Evolutionary conservation across 75 land plant species (phyloP), one percentile per base, ranked within the genome.

Genomic region (Cryptomeria japonica): DNA sequence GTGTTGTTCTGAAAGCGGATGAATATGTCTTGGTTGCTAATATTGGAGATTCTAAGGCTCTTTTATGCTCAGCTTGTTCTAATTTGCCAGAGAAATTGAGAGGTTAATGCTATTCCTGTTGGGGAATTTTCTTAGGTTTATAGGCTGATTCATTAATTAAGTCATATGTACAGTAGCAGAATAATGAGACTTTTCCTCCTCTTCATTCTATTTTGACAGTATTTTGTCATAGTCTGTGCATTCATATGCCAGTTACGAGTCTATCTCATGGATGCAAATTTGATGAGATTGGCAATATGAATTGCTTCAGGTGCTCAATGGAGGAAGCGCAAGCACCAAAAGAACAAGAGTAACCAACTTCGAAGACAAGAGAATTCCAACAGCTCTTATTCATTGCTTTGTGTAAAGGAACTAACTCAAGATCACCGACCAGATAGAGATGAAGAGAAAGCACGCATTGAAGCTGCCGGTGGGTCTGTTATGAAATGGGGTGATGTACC

Each of bases 31-130:
- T 97, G 86, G 95, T 91, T 90, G 97, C 98, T 19, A 93, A 94
- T 86, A 85, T 97, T 51, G 99, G 99, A 34, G 99, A 97, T 86
- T 96, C 99, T 53, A 95, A 95, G 85, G 99, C 98, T 25, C 84
- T 97, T 84, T 37, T 97, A 47, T 97, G 98, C 88, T 92, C 98
- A 86, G 91, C 95, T 80, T 86, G 86, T 85, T 90, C 88, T 78
- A 87, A 89, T 85, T 88, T 92, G 68, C 92, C 86, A 85, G 85
- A 82, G 51, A 89, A 90, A 41, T 88, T 88, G 44, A 94, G 89
- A 91, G 91, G 96, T 95, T n/a, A 84, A 87, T 82, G 32, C 42
- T 46, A 12, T 82, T 82, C 14, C 49, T 82, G 14, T 31, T 44
- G 84, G 31, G n/a, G 15, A 82, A 44, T n/a, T 82, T 49, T 46